Evolutionary conservation across 148 eudicot species (phyloP).

Genomic region (Nepenthes mirabilis): DNA sequence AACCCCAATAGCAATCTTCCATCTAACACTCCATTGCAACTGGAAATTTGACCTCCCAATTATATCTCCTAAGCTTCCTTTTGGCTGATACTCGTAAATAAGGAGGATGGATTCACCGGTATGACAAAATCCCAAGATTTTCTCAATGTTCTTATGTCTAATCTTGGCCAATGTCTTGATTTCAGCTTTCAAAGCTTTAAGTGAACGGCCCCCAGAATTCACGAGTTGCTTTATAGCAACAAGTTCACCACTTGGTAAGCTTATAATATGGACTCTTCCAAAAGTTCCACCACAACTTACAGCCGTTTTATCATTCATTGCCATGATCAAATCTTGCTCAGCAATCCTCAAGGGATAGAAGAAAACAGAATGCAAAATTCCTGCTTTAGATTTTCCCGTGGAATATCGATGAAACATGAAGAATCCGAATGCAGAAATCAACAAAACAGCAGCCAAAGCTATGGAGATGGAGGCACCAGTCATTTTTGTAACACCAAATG

Average conservation of each 20-base stretch:
- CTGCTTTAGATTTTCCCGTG: conserved; percentile 22
- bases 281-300: conserved; percentile 36
- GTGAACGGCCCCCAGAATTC: conserved; percentile 39
- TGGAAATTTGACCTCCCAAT: conserved; percentile 33
- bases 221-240: conserved; percentile 56
- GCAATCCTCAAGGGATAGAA: conserved; percentile 74
- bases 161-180: conserved; percentile 74
- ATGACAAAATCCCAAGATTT: conserved; percentile 64
- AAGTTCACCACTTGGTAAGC: conserved; percentile 76
- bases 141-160: conserved; percentile 61
- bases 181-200: conserved; percentile 53
- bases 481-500: conserved; percentile 28
- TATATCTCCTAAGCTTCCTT: conserved; percentile 73
- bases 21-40: conserved; percentile 54
- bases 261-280: conserved; percentile 54
- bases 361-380: conserved; percentile 54
- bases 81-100: conserved; percentile 53
- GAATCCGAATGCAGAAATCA: conserved; percentile 22
- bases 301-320: conserved; percentile 53
- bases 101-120: conserved; percentile 52
- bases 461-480: conserved; percentile 36
- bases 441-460: conserved; percentile 26
- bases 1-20: conserved; percentile 66
- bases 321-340: conserved; percentile 58
- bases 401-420: conserved; percentile 26